Evolutionary conservation across 139 green algal species (phyloP).

Genomic region (Asterochloris sp.): DNA sequence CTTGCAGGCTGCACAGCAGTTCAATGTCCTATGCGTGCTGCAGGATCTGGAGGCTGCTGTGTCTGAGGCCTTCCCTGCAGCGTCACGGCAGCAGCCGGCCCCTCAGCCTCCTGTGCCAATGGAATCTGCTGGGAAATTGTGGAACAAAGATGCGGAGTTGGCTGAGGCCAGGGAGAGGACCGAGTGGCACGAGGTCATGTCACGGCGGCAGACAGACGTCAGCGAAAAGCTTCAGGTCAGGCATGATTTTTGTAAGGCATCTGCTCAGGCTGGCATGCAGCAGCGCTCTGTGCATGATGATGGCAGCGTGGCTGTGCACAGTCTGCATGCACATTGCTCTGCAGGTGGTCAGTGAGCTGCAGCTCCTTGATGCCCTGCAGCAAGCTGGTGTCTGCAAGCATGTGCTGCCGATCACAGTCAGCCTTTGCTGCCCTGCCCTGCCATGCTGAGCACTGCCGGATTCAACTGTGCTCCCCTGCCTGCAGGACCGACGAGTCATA

Average conservation of each 20-base stretch:
- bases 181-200: constrained; percentile 68
- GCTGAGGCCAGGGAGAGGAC: constrained; percentile 58
- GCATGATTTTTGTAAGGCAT: neutral
- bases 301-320: too few relatives aligned
- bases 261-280: too few relatives aligned
- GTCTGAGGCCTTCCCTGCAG: neutral
- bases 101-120: too few relatives aligned
- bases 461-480: neutral
- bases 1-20: too few relatives aligned
- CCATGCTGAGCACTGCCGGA: neutral
- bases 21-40: constrained; percentile 20
- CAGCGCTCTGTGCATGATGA: too few relatives aligned
- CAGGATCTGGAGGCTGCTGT: neutral
- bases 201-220: constrained; percentile 24
- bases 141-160: constrained; percentile 45
- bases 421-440: too few relatives aligned
- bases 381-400: too few relatives aligned
- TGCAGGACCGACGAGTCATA: constrained; percentile 51
- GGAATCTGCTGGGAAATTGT: constrained; percentile 28
- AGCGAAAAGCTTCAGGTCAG: constrained; percentile 36
- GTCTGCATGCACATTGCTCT: too few relatives aligned
- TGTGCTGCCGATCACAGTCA: too few relatives aligned
- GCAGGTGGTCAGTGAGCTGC: too few relatives aligned
- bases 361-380: too few relatives aligned
- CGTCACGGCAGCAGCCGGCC: constrained; percentile 22